Evolutionary conservation across 148 eudicot genomes (phyloP).

Genomic region (Rhododendron mucronatum): DNA sequence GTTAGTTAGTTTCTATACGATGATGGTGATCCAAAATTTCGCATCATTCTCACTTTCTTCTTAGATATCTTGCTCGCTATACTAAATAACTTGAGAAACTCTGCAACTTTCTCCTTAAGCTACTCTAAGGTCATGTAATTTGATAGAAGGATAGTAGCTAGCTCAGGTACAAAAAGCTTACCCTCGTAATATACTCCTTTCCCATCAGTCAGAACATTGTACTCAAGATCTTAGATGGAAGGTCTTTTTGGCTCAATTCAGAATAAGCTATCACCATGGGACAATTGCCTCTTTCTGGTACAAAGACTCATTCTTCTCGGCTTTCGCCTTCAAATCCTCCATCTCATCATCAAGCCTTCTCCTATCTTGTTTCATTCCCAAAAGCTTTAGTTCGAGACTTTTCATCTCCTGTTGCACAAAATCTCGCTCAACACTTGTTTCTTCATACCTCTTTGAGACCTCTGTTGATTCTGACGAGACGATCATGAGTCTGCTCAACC

Average conservation of each 20-base stretch:
- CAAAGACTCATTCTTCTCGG: neutral
- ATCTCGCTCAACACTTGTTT: conserved; percentile 13
- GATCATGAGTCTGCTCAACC: conserved; percentile 20
- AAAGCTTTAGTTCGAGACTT: conserved; percentile 18
- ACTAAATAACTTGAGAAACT: neutral
- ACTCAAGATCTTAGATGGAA: too few species aligned
- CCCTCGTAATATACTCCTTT: neutral
- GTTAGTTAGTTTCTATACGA: neutral
- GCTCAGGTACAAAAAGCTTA: neutral
- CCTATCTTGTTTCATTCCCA: conserved; percentile 15
- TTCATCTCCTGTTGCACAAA: conserved; percentile 12
- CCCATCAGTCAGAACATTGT: neutral
- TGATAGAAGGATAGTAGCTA: neutral
- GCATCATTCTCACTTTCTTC: neutral
- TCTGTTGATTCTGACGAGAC: conserved; percentile 9
- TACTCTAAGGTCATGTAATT: neutral
- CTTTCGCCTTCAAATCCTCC: conserved; percentile 9
- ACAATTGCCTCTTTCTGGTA: conserved; percentile 9
- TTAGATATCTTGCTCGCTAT: neutral
- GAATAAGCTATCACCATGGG: conserved; percentile 7
- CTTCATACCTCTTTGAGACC: conserved; percentile 7
- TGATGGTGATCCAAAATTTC: too few species aligned
- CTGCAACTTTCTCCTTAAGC: neutral
- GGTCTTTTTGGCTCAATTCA: too few species aligned
- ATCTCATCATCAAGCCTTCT: conserved; percentile 21